A percentile compares a stretch with the other conserved stretches of the same genome.
Conservation (phyloP, 768 basidiomycete genomes). For the Amanita brunnescens region DNA sequence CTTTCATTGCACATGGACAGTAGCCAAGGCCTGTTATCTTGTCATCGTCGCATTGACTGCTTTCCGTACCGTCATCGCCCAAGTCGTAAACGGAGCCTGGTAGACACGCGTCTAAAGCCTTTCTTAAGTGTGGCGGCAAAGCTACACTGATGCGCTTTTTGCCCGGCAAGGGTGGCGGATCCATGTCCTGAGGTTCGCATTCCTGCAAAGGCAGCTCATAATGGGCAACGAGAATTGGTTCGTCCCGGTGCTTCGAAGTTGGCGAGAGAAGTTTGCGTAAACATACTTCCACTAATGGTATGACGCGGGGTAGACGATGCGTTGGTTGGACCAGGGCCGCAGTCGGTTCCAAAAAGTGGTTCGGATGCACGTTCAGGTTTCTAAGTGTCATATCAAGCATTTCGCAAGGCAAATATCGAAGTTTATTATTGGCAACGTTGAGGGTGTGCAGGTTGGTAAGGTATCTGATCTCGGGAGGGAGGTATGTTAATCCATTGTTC, state of each 20-base stretch:
- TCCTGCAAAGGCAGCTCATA: slow-evolving; percentile 10
- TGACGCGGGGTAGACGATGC: slow-evolving; percentile 9
- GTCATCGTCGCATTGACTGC: slow-evolving; percentile 12
- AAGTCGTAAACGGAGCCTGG: slow-evolving; percentile 27
- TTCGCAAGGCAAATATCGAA: slow-evolving; percentile 57
- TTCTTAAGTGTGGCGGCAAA: slow-evolving; percentile 22
- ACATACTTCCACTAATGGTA: slow-evolving; percentile 4
- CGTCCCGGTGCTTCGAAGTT: slow-evolving; percentile 18
- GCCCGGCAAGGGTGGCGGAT: background rate
- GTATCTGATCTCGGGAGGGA: slow-evolving; percentile 56
- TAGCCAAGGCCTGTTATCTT: slow-evolving; percentile 30
- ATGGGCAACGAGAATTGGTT: slow-evolving; percentile 24
- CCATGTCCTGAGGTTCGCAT: background rate
- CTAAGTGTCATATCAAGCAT: slow-evolving; percentile 48
- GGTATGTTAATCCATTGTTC: slow-evolving; percentile 40
- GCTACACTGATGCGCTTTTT: slow-evolving; percentile 4
- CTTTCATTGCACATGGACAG: slow-evolving; percentile 42
- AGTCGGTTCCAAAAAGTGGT: slow-evolving; percentile 42
- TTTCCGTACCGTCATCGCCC: slow-evolving; percentile 10
- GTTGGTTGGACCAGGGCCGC: slow-evolving; percentile 19
- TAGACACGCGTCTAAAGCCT: slow-evolving; percentile 26
- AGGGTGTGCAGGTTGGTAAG: slow-evolving; percentile 48
- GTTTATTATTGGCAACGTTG: slow-evolving; percentile 50
- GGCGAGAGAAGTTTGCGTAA: slow-evolving; percentile 6
- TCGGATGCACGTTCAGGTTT: slow-evolving; percentile 42